phyloP scores from a whole-genome alignment of 2,329 filamentous ascomycete genomes.

The Nemania sp. region DNA sequence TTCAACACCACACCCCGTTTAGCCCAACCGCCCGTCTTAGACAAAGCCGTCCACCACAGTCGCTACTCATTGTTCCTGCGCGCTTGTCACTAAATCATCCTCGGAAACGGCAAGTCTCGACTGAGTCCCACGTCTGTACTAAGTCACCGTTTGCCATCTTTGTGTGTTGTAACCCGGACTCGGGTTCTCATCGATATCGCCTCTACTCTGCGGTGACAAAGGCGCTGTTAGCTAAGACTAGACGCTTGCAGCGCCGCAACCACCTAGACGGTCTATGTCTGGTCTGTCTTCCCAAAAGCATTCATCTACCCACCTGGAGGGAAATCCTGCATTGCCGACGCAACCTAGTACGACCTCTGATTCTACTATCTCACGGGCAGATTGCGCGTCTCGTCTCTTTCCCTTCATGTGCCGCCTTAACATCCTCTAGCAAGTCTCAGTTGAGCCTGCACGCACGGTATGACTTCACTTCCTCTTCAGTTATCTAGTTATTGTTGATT shows the following conservation, averaged over 20 bases:
- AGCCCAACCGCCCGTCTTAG: slow-evolving; percentile 14
- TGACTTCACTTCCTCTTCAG: slow-evolving; percentile 12
- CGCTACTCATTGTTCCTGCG: slow-evolving; percentile 31
- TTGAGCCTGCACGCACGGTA: slow-evolving; percentile 30
- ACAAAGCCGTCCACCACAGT: slow-evolving; percentile 28
- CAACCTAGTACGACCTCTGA: slow-evolving; percentile 3
- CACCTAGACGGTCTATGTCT: slow-evolving; percentile 28
- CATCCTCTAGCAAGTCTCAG: slow-evolving; percentile 20
- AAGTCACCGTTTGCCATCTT: slow-evolving; percentile 42
- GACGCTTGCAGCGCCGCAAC: slow-evolving; percentile 45
- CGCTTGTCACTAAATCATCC: slow-evolving; percentile 42
- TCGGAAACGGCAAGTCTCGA: slow-evolving; percentile 46
- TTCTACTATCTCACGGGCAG: background rate
- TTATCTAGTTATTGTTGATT: background rate
- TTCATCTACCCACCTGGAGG: slow-evolving; percentile 38
- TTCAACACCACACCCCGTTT: slow-evolving; percentile 27
- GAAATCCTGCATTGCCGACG: slow-evolving; percentile 12
- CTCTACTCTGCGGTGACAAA: slow-evolving; percentile 41
- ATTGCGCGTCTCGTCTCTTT: slow-evolving; percentile 6
- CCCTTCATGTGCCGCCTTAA: slow-evolving; percentile 15
- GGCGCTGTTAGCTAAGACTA: slow-evolving; percentile 27
- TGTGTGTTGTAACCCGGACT: slow-evolving; percentile 46
- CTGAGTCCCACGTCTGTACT: slow-evolving; percentile 34
- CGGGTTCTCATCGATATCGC: slow-evolving; percentile 35
- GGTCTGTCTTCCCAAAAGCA: slow-evolving; percentile 40